Evolutionary conservation across 2,329 filamentous ascomycete species (phyloP).

Genomic region (Fusarium vanettenii): DNA sequence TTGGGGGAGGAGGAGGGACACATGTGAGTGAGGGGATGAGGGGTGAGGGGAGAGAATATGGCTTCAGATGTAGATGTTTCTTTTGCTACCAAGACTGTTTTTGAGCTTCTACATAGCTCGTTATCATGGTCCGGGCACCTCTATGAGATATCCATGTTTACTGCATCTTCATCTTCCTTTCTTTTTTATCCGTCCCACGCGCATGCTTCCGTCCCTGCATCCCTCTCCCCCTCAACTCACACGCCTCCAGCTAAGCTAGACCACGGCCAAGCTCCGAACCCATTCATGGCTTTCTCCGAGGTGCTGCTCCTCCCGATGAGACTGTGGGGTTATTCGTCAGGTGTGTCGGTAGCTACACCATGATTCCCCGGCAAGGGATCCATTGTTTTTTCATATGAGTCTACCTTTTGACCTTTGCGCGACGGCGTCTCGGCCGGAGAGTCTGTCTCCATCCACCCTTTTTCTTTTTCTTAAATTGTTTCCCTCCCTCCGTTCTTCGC

Average conservation of each 20-base stretch:
- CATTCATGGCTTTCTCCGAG: conserved; percentile 24
- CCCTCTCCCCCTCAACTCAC: neutral
- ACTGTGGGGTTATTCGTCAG: conserved; percentile 33
- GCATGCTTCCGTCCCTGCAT: conserved; percentile 1
- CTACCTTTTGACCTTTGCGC: neutral
- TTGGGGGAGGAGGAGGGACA: neutral
- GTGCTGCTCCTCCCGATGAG: conserved; percentile 19
- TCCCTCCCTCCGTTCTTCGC: conserved; percentile 13
- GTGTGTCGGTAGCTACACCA: conserved; percentile 28
- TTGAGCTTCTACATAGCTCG: neutral
- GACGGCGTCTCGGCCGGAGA: conserved; percentile 2
- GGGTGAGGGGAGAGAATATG: conserved; percentile 14
- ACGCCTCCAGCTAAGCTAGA: neutral
- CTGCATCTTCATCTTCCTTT: neutral
- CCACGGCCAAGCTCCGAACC: conserved; percentile 10
- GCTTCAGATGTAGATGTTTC: neutral
- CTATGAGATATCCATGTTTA: neutral
- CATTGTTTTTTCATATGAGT: neutral
- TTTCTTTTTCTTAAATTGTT: conserved; percentile 26
- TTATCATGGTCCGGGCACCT: neutral
- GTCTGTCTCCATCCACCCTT: neutral
- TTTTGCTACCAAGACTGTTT: neutral
- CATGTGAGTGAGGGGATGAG: conserved; percentile 3
- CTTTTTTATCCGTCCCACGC: neutral
- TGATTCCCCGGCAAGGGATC: neutral